A percentile compares a stretch with the other conserved stretches of the same genome.
Evolutionary conservation across 257 asterid genomes (phyloP).

Genomic region (Solanum ahanhuiri): DNA sequence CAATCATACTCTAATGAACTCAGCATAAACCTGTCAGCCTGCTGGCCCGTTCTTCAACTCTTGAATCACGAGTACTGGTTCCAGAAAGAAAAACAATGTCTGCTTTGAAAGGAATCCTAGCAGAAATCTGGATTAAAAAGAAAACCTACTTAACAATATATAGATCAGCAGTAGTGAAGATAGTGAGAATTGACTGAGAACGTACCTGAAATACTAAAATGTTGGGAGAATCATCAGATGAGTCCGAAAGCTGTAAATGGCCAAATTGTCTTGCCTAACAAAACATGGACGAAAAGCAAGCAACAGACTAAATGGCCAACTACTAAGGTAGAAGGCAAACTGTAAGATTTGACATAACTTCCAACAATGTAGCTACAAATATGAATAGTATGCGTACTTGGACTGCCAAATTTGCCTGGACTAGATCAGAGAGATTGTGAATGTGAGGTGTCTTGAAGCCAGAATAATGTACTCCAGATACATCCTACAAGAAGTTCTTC

Average conservation of each 20-base stretch:
- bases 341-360: not conserved
- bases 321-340: not conserved
- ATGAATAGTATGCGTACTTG: slow-evolving; percentile 34
- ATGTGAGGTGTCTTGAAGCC: slow-evolving; percentile 70
- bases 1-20: not conserved
- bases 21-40: slow-evolving; percentile 47
- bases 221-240: slow-evolving; percentile 63
- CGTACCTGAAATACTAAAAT: slow-evolving; percentile 90
- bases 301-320: not conserved
- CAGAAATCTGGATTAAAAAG: slow-evolving; percentile 63
- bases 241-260: slow-evolving; percentile 79
- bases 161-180: not conserved
- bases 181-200: not conserved
- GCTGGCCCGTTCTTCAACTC: slow-evolving; percentile 44
- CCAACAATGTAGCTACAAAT: not conserved
- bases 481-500: slow-evolving; percentile 49
- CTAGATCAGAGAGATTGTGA: slow-evolving; percentile 95
- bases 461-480: slow-evolving; percentile 66
- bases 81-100: slow-evolving; percentile 75
- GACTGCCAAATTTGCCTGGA: slow-evolving; percentile 63
- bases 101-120: slow-evolving; percentile 59
- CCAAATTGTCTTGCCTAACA: slow-evolving; percentile 57
- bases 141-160: slow-evolving; percentile 6
- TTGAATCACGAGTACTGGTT: slow-evolving; percentile 35
- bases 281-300: slow-evolving; percentile 5